These are phyloP conservation scores for Aspergillus sp. DNA, from an alignment of 2,329 filamentous ascomycete species.

Conservation along the genomic window DNA sequence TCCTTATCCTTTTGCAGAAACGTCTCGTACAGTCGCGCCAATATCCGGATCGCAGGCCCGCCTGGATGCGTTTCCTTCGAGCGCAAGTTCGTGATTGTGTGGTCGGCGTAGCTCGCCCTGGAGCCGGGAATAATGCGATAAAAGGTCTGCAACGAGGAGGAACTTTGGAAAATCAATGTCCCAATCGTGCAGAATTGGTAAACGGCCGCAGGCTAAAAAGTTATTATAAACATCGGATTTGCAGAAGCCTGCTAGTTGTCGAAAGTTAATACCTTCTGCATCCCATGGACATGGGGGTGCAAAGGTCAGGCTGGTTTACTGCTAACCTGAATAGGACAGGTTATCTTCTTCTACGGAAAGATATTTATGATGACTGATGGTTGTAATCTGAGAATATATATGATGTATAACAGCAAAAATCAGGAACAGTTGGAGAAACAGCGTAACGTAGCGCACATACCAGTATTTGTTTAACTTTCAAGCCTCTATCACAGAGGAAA, in stretches of 20 bases:
- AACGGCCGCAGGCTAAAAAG: neutral
- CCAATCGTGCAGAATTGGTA: neutral
- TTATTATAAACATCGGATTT: constrained; percentile 11
- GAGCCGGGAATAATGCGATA: neutral
- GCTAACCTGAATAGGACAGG: constrained; percentile 2
- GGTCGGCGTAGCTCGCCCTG: neutral
- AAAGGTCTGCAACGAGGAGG: constrained; percentile 5
- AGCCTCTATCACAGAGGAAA: too few species aligned
- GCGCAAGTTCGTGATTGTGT: neutral
- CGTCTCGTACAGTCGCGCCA: constrained; percentile 8
- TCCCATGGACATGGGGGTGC: neutral
- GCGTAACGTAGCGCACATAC: neutral
- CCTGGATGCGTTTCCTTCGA: neutral
- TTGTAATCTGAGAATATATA: neutral
- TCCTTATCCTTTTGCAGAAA: neutral
- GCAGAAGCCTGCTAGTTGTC: constrained; percentile 8
- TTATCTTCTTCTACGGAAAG: neutral
- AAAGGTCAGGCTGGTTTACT: neutral
- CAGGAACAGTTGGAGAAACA: neutral
- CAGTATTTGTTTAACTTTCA: too few species aligned
- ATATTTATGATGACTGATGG: neutral
- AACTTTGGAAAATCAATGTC: neutral
- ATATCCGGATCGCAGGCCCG: neutral
- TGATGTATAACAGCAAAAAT: neutral
- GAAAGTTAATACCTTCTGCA: constrained; percentile 3